Evolutionary conservation across 306 rosid species (phyloP).

Genomic region (Fagus crenata): DNA sequence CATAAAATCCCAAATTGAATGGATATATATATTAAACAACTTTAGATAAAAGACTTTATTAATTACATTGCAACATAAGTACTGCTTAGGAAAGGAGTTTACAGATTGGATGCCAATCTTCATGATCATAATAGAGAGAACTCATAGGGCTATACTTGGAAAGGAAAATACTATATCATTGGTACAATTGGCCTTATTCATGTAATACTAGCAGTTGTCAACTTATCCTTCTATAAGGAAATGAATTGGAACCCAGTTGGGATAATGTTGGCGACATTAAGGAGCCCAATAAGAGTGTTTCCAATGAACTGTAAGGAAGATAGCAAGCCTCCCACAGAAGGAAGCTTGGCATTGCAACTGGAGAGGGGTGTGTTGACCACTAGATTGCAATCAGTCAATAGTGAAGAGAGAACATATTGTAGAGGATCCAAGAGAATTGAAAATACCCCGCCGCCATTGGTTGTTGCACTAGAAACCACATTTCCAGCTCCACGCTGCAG

Average conservation of each 20-base stretch:
- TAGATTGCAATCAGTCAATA: slow-evolving; percentile 26
- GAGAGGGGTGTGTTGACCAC: slow-evolving; percentile 36
- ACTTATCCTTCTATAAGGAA: background rate
- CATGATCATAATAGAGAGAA: background rate
- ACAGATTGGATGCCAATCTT: background rate
- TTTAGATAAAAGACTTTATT: background rate
- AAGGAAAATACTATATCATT: background rate
- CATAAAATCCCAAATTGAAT: no score
- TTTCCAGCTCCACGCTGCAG: slow-evolving; percentile 32
- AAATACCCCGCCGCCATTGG: slow-evolving; percentile 25
- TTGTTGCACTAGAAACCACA: slow-evolving; percentile 28
- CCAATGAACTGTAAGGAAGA: slow-evolving; percentile 11
- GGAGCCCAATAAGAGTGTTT: slow-evolving; percentile 2
- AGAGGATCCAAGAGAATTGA: slow-evolving; percentile 30
- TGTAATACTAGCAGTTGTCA: background rate
- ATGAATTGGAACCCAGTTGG: slow-evolving; percentile 15
- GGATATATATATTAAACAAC: no score
- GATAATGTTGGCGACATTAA: slow-evolving; percentile 16
- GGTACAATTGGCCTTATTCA: background rate
- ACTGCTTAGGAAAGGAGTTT: no score
- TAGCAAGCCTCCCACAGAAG: slow-evolving; percentile 20
- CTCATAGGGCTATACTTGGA: background rate
- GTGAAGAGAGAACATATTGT: slow-evolving; percentile 9
- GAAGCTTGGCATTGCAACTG: slow-evolving; percentile 27
- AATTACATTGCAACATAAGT: background rate